phyloP scores from a whole-genome alignment of 371 early-diverging fungal species.

The Parasitella parasitica region DNA sequence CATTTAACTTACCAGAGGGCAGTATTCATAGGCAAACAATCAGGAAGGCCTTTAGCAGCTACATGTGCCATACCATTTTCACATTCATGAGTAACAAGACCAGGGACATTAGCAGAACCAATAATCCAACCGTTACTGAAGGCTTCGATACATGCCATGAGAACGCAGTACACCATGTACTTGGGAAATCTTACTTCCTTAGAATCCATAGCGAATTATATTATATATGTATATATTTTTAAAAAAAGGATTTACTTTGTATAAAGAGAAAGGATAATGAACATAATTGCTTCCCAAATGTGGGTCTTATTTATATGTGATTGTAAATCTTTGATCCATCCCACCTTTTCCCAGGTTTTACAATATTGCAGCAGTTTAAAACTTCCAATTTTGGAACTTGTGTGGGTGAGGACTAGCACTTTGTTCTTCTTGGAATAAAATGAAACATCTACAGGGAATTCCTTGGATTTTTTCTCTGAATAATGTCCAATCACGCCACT shows the following conservation, averaged over 20 bases:
- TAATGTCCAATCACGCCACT: neutral
- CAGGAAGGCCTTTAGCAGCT: constrained; percentile 13
- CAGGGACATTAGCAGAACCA: constrained; percentile 48
- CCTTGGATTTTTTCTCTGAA: neutral
- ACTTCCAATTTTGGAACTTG: neutral
- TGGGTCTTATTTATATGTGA: neutral
- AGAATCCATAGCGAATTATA: constrained; percentile 32
- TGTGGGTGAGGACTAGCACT: neutral
- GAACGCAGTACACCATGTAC: constrained; percentile 42
- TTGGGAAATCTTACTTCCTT: constrained; percentile 26
- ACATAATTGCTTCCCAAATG: too few relatives aligned
- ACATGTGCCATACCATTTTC: constrained; percentile 9
- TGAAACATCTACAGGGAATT: neutral
- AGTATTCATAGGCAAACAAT: constrained; percentile 30
- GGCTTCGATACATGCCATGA: constrained; percentile 37
- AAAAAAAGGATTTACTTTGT: too few relatives aligned
- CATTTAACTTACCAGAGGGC: constrained; percentile 18
- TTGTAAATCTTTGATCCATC: neutral
- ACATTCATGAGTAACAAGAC: constrained; percentile 25
- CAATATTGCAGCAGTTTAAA: neutral
- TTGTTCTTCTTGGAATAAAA: neutral
- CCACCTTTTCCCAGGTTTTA: neutral
- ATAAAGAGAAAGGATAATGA: neutral
- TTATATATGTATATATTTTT: neutral
- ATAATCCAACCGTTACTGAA: constrained; percentile 44